Base-by-base conservation (phyloP, 495 filamentous ascomycete genomes). In the Penicillium verhagenii region DNA sequence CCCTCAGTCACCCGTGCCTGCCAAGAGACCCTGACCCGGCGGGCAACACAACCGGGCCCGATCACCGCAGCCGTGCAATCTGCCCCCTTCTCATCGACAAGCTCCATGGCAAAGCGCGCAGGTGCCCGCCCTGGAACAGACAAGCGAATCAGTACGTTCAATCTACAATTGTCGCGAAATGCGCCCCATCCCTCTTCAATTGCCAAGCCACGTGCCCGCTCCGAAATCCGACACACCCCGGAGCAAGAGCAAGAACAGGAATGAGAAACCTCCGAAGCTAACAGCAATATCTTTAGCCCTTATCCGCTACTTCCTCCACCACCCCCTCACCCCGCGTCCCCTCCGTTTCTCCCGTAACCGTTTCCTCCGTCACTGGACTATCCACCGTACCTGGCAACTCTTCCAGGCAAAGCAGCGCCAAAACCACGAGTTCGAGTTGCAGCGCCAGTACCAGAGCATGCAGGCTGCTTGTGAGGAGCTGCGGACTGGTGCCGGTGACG, bases 331-430 rank as follows among this genome's bases (percentile, higher is more conserved):
- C 21, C 90, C 90, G 0, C 85, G 89, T 2, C 91, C 92, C 2
- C 82, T 97, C 58, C 84, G 89, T 56, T 87, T 96, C 80, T 89
- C 84, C 23, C 90, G 92, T 58, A 88, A 87, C 75, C 88, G 94
- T 50, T 82, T 83, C 75, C 86, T 97, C 59, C 89, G 94, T 21
- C 94, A 99, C 78, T 99, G 95, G 94, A 96, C 94, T 48, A 97
- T 99, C 77, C 92, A 97, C 76, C 91, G 94, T 60, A 94, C 92
- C 19, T 97, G 91, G 88, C 77, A 88, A 54, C 71, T 96, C 39
- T 84, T 84, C 73, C 82, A 83, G 60, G 77, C 82, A 50, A 75
- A 86, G 61, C 78, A 83, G 69, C 84, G 84, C 45, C 75, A 77
- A 31, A 69, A 68, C 40, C 78, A 84, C 43, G 79, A 86, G 64